Conservation (phyloP, 2,329 filamentous ascomycete species). For the Aaosphaeria pasadenensis region DNA sequence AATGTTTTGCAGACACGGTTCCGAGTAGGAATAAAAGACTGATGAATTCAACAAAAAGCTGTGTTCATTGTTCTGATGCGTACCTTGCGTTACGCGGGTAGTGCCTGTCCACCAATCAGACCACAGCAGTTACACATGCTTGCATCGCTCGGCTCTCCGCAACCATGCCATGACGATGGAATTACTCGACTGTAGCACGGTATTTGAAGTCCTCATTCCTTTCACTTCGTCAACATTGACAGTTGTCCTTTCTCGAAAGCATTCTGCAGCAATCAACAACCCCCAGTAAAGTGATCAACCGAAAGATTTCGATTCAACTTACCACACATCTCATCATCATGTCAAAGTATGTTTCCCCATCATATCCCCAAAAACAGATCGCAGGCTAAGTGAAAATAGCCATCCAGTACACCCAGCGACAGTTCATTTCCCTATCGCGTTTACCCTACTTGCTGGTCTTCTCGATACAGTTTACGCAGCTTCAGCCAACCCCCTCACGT, state of each 20-base stretch:
- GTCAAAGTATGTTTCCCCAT: neutral
- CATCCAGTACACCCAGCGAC: slow-evolving; percentile 46
- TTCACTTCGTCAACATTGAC: neutral
- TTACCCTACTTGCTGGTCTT: slow-evolving; percentile 40
- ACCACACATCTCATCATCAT: no score
- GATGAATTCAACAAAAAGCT: no score
- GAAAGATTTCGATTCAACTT: no score
- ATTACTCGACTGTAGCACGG: neutral
- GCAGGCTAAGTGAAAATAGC: slow-evolving; percentile 13
- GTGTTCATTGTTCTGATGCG: no score
- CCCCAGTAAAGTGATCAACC: no score
- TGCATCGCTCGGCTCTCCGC: slow-evolving; percentile 1
- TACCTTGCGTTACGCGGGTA: no score
- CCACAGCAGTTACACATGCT: neutral
- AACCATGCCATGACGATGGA: neutral
- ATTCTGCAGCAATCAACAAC: neutral
- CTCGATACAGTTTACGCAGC: slow-evolving; percentile 41
- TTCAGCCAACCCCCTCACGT: slow-evolving; percentile 30
- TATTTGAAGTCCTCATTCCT: neutral
- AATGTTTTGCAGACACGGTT: no score
- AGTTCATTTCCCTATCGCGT: slow-evolving; percentile 49
- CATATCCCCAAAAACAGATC: neutral
- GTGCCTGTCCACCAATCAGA: no score
- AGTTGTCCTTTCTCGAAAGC: neutral
- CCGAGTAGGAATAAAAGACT: no score